Evolutionary conservation across 768 basidiomycete genomes (phyloP).

Genomic region (Psilocybe cyanescens): DNA sequence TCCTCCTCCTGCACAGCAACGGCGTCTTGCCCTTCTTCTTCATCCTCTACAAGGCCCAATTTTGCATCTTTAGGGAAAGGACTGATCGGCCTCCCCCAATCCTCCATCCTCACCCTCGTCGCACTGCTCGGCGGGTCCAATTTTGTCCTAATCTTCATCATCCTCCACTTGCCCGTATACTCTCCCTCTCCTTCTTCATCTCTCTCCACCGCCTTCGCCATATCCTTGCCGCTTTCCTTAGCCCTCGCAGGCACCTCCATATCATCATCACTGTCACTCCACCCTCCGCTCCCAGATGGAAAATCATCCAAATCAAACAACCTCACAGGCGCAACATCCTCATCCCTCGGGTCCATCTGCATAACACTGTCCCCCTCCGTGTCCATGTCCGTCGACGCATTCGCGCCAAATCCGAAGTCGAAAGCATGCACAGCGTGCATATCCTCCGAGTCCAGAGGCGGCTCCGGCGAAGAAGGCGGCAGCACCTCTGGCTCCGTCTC

Average conservation of each 20-base stretch:
- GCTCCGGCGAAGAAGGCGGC: conserved; percentile 28
- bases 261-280: conserved; percentile 43
- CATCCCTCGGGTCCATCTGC: conserved; percentile 31
- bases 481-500: conserved; percentile 9
- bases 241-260: conserved; percentile 14
- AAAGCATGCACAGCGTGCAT: conserved; percentile 20
- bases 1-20: conserved; percentile 22
- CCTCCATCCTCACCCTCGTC: conserved; percentile 50
- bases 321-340: conserved; percentile 28
- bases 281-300: conserved; percentile 26
- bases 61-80: conserved; percentile 51
- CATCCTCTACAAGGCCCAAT: conserved; percentile 23
- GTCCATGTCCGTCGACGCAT: conserved; percentile 18
- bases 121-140: conserved; percentile 65
- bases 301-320: conserved; percentile 30
- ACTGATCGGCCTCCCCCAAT: conserved; percentile 74
- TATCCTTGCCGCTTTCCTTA: neutral
- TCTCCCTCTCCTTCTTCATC: conserved; percentile 55
- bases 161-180: conserved; percentile 68
- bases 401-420: conserved; percentile 24
- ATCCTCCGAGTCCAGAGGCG: conserved; percentile 21
- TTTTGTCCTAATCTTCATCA: conserved; percentile 62
- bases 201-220: conserved; percentile 5
- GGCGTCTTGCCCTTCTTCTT: conserved; percentile 10
- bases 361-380: conserved; percentile 32